Conservation (phyloP, 306 rosid species). For the Quercus glauca region DNA sequence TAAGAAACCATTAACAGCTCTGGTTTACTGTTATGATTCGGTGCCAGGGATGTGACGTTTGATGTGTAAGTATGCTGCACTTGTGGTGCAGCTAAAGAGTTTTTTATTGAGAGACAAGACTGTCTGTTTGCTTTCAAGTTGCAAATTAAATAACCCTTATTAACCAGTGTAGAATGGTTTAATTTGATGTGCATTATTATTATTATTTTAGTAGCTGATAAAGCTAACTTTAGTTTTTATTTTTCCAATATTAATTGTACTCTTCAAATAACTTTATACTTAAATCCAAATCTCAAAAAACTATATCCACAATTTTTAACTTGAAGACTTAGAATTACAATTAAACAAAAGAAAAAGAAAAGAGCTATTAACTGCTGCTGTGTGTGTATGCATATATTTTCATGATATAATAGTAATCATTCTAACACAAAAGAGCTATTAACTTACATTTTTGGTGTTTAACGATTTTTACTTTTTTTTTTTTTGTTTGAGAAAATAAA, state of each 20-base stretch:
- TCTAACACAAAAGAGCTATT: not conserved
- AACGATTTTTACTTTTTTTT: not conserved
- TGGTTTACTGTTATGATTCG: slow-evolving; percentile 64
- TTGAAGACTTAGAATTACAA: too few species aligned
- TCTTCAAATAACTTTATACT: too few species aligned
- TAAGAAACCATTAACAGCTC: not conserved
- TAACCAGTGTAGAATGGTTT: slow-evolving; percentile 45
- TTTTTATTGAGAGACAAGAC: not conserved
- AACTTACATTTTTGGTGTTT: not conserved
- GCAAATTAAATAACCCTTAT: slow-evolving; percentile 27
- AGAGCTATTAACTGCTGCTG: not conserved
- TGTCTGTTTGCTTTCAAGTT: slow-evolving; percentile 29
- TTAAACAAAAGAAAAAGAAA: too few species aligned
- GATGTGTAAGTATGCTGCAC: slow-evolving; percentile 32
- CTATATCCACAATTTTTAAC: not conserved
- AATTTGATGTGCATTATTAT: slow-evolving; percentile 6
- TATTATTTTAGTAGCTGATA: not conserved
- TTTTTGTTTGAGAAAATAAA: too few species aligned
- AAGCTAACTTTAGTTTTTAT: not conserved
- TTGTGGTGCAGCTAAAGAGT: slow-evolving; percentile 25
- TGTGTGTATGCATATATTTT: not conserved
- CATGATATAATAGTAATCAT: not conserved
- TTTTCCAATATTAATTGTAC: too few species aligned
- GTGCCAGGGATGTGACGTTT: slow-evolving; percentile 60
- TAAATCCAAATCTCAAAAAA: not conserved